Evolutionary conservation across 2,329 filamentous ascomycete genomes (phyloP), one percentile per base, ranked within the genome.

Genomic region (Xylariaceae sp.): DNA sequence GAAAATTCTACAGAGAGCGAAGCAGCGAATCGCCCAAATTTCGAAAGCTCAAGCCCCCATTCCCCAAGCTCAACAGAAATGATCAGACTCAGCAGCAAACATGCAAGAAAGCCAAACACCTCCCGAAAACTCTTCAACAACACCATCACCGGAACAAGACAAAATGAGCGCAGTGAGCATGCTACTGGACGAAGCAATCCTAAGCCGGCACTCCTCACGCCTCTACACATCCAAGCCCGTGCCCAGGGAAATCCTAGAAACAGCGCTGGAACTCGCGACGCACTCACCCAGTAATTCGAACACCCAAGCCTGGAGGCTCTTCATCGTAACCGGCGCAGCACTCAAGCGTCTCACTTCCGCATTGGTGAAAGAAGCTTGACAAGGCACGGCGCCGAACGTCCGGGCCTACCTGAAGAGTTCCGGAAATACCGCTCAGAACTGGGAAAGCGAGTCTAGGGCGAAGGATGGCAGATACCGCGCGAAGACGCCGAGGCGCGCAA

Each of bases 201-300:
- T 56, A 14, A 41, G 50, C 3, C 54, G 60, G 13, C 53, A 59
- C 39, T 59, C 59, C 3, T 50, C 54, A 9, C 53, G 60, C 1
- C 34, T 53, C 0, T 60, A 49, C 50, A 53, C 53, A 5, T 41
- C 53, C 12, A 42, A 42, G 16, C 48, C 50, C 1, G 55, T 56
- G 2, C 59, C 56, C 0, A 50, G 22, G n/a, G 10, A 22, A 0
- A 17, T 55, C 3, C 47, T 60, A 7, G 47, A 54, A 17, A 17
- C 31, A 19, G 50, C 49, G 3, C 42, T 61, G 10, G 36, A 50
- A 4, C 50, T 61, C 16, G 57, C 59, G 3, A 22, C 43, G 3
- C 53, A 61, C 49, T 17, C 57, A 11, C 58, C 58, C 18, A 58
- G 58, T 46, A 51, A 63, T 50, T 56, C 53, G 31, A 63, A 62